A percentile compares a stretch with the other conserved stretches of the same genome.
These are phyloP conservation scores for Phoma sp. DNA, from an alignment of 2,329 filamentous ascomycete genomes.

Conservation along the genomic window DNA sequence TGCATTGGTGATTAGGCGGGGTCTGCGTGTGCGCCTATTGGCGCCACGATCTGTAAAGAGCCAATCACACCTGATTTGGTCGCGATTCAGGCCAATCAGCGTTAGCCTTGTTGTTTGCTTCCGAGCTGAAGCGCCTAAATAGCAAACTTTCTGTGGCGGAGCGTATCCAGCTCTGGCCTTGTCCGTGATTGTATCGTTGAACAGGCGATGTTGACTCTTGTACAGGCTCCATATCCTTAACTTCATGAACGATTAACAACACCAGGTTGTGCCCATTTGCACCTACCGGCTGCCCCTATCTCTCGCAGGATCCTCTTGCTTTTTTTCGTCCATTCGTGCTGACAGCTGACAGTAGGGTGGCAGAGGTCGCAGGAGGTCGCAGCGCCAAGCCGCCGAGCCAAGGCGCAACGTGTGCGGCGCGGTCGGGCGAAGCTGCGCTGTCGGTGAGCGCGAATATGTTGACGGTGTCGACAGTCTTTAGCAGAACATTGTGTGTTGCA, in stretches of 20 bases:
- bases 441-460: not conserved
- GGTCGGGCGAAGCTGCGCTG: not conserved
- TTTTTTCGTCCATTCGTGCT: too few relatives aligned
- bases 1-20: constrained; percentile 7
- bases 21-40: not conserved
- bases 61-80: constrained; percentile 3
- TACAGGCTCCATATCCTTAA: too few relatives aligned
- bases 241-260: too few relatives aligned
- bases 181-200: not conserved
- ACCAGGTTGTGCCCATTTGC: too few relatives aligned
- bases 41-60: not conserved
- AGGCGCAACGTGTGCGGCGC: not conserved
- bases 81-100: not conserved
- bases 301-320: too few relatives aligned
- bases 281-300: too few relatives aligned
- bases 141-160: not conserved
- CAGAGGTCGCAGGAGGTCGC: not conserved
- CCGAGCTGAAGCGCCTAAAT: constrained; percentile 3
- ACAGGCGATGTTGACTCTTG: too few relatives aligned
- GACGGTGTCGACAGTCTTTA: not conserved
- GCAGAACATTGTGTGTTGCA: not conserved
- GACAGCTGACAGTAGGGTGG: not conserved
- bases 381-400: constrained; percentile 1
- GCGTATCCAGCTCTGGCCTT: constrained; percentile 4
- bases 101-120: too few relatives aligned